These are phyloP conservation scores for Solanum clarkiae DNA, from an alignment of 257 asterid species.

Conservation along the genomic window DNA sequence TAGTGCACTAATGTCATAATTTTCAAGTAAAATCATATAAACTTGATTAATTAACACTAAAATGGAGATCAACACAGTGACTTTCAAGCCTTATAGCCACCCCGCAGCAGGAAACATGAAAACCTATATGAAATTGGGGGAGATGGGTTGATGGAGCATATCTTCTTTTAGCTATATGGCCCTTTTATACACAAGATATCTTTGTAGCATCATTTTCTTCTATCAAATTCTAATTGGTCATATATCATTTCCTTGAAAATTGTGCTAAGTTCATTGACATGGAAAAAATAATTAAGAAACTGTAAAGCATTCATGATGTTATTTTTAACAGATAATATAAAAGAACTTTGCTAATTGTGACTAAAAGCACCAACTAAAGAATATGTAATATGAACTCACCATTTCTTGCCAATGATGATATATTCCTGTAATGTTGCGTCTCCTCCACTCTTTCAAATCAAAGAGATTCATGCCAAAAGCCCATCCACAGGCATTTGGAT, in stretches of 20 bases:
- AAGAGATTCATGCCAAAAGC: constrained; percentile 94
- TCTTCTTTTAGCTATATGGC: not conserved
- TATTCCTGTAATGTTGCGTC: constrained; percentile 83
- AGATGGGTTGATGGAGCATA: not conserved
- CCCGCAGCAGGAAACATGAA: not conserved
- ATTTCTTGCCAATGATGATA: constrained; percentile 80
- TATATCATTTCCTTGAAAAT: not conserved
- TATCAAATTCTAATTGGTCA: not conserved
- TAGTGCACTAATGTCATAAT: not conserved
- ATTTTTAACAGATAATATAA: not conserved
- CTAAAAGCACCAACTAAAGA: not conserved
- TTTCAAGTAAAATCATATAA: not conserved
- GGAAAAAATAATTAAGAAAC: not conserved
- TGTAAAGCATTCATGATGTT: not conserved
- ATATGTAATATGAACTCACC: constrained; percentile 28
- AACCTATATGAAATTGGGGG: not conserved
- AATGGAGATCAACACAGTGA: not conserved
- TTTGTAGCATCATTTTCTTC: not conserved
- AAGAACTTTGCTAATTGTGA: not conserved
- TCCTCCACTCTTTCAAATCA: constrained; percentile 79
- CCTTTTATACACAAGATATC: not conserved
- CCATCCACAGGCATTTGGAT: constrained; percentile 93
- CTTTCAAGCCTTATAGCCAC: not conserved
- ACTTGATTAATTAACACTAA: not conserved
- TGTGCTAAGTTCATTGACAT: not conserved